Evolutionary conservation across 2,329 filamentous ascomycete genomes (phyloP), one percentile per base, ranked within the genome.

Genomic region (Coniochaeta ligniaria): DNA sequence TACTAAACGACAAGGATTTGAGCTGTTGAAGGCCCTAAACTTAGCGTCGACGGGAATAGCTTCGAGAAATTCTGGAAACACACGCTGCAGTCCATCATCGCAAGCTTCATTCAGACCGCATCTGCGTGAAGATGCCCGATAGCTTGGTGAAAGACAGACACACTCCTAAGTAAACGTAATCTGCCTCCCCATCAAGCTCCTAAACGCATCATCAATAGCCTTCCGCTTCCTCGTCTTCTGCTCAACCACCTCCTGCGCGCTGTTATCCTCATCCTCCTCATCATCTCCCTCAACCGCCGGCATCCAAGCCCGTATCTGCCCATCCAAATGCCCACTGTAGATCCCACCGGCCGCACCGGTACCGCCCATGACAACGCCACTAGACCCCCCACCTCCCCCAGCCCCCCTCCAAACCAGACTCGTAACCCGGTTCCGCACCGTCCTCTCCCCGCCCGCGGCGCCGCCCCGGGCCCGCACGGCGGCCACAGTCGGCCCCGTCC

Each of bases 301-400:
- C 66, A 82, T 80, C 92, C 94, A 97, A 4, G 84, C 84, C 52
- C 89, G 83, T 61, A 98, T 94, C 59, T 88, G 88, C 0, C 94
- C 94, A 70, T 97, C 92, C 3, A 88, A 80, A 68, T 96, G 92
- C 1, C 87, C 89, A 59, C 91, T 95, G 74, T 92, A 96, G 61
- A 97, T 69, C 9, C 77, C 80, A 0, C 83, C 83, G 5, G 79
- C 66, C 22, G 77, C 78, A 63, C 80, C 83, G 2, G 72, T 76
- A 2, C 82, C 83, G 4, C 83, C 83, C 77, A 84, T 82, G 65
- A 89, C 86, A 1, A 88, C 71, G 0, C 85, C 86, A 7, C 79
- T 79, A 3, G 80, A 80, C 1, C 77, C 76, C 16, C 82, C 81
- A 24, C 82, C 80, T 35, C 91, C 90, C 1, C 84, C 82, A 3